Percentiles rank a stretch among this genome's conserved stretches.
phyloP scores from a whole-genome alignment of 1,139 yeast species.

The Trichomonascaceae sp. region DNA sequence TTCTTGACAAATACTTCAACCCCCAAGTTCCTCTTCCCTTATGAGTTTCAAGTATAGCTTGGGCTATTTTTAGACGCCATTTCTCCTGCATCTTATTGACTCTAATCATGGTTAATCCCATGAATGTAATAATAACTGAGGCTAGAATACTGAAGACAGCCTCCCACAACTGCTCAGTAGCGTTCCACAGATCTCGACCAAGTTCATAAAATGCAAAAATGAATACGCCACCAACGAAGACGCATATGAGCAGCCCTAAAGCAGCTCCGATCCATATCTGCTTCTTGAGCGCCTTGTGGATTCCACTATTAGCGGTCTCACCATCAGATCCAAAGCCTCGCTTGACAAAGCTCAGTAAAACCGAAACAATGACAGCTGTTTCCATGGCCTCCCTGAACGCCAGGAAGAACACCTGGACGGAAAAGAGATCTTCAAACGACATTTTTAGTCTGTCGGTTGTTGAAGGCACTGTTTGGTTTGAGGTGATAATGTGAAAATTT shows the following conservation, averaged over 20 bases:
- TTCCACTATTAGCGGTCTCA: slow-evolving; percentile 35
- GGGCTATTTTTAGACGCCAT: slow-evolving; percentile 71
- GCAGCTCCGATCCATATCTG: slow-evolving; percentile 87
- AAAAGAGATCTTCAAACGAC: slow-evolving; percentile 47
- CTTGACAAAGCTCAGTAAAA: slow-evolving; percentile 70
- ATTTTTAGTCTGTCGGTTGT: neutral
- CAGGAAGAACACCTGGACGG: slow-evolving; percentile 78
- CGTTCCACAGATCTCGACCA: slow-evolving; percentile 76
- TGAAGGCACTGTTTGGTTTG: neutral
- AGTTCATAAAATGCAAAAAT: slow-evolving; percentile 68
- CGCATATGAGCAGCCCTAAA: slow-evolving; percentile 66
- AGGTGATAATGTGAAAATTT: neutral
- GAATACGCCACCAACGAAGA: slow-evolving; percentile 68
- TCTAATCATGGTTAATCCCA: slow-evolving; percentile 84
- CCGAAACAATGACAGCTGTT: slow-evolving; percentile 83
- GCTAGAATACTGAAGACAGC: slow-evolving; percentile 80
- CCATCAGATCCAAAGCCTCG: slow-evolving; percentile 36
- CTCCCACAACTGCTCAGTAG: slow-evolving; percentile 87
- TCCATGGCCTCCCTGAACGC: slow-evolving; percentile 82
- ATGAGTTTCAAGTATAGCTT: slow-evolving; percentile 37
- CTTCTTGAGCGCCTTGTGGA: slow-evolving; percentile 49
- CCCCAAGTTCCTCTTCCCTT: slow-evolving; percentile 20
- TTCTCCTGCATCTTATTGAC: slow-evolving; percentile 81
- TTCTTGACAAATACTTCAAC: slow-evolving; percentile 36
- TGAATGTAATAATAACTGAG: slow-evolving; percentile 70